A percentile compares a stretch with the other conserved stretches of the same genome.
Conservation (phyloP, 2,329 filamentous ascomycete species). For the Pseudogymnoascus sp. region DNA sequence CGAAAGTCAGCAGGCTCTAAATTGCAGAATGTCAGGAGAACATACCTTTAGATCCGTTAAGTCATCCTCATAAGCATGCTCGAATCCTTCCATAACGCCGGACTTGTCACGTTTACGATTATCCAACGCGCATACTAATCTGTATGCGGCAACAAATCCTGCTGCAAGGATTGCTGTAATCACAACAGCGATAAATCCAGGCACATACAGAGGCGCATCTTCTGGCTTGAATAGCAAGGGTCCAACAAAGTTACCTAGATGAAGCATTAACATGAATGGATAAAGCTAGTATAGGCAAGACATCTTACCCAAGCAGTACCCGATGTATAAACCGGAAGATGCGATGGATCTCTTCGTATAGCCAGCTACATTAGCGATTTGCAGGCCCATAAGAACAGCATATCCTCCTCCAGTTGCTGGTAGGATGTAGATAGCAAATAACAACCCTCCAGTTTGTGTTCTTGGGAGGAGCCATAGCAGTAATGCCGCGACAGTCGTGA, state of each 20-base stretch:
- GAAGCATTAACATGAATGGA: not conserved
- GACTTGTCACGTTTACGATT: constrained; percentile 7
- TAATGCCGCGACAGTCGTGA: not conserved
- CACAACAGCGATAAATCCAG: constrained; percentile 34
- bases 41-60: constrained; percentile 7
- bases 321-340: constrained; percentile 38
- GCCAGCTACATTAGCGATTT: constrained; percentile 36
- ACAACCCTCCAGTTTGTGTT: not conserved
- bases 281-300: constrained; percentile 34
- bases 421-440: constrained; percentile 4
- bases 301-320: constrained; percentile 44
- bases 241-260: constrained; percentile 23
- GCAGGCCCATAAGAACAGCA: constrained; percentile 7
- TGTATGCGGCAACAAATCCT: not conserved
- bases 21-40: not conserved
- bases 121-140: not conserved
- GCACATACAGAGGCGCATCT: constrained; percentile 33
- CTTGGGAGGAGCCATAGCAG: constrained; percentile 4
- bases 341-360: constrained; percentile 42
- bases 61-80: constrained; percentile 13
- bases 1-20: not conserved
- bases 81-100: constrained; percentile 8
- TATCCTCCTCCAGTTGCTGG: constrained; percentile 5
- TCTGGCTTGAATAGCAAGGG: constrained; percentile 34
- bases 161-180: not conserved